Base-by-base conservation (phyloP, 2,329 filamentous ascomycete genomes). In the Trichoderma breve region DNA sequence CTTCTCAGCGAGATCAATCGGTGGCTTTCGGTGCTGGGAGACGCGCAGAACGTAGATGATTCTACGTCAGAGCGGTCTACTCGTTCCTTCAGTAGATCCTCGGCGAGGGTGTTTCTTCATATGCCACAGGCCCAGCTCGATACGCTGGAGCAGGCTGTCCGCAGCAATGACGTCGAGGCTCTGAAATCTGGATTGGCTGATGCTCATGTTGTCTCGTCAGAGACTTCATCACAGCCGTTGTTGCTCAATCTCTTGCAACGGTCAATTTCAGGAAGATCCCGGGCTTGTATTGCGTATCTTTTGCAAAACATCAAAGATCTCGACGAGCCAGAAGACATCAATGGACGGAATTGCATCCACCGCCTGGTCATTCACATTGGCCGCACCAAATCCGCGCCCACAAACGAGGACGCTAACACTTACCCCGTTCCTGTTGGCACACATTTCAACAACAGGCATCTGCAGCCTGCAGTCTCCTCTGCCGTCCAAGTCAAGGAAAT, bases 291-390 rank as follows among this genome's bases (percentile, higher is more conserved):
- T 64, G 83, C 87, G n/a, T 88, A 87, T 72, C 86, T 98, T 1
- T 81, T 99, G 3, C 83, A 85, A 12, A 87, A 90, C 55, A 86
- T 96, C 66, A 87, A 90, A 58, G 90, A 88, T 1, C 86, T 98
- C 3, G 91, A 97, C 64, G 95, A 97, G 78, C 89, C 92, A 3
- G 93, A 97, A 76, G 96, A 98, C 78, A 94, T 99, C 79, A 97
- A 98, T 82, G 91, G 92, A 77, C 91, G 96, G 14, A 99, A 98
- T 79, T 96, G 94, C 79, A 89, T 99, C 63, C 96, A 99, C 80
- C 91, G 96, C 9, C 86, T 98, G 3, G 92, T 99, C 55, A 97
- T 98, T 73, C 91, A 95, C 24, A 97, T 98, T 76, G 95, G 95
- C 21, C 90, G 95, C 63, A 90, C 91, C n/a, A 88, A 88, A 74